Conservation (phyloP, 1,284 basidiomycete genomes). For the Malassezia slooffiae region DNA sequence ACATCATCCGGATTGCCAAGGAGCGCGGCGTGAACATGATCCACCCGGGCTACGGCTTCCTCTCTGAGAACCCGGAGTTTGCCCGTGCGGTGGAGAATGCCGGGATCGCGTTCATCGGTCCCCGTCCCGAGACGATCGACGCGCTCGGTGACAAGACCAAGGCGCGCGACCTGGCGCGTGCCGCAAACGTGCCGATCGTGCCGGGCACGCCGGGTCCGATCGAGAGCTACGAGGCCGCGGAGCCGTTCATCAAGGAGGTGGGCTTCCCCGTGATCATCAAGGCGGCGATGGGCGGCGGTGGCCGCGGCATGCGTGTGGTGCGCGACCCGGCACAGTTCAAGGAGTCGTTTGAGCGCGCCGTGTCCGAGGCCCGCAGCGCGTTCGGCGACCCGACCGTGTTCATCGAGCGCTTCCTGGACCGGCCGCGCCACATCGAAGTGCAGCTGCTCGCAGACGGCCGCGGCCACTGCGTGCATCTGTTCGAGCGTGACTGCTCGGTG, state of each 20-base stretch:
- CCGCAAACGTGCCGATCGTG: constrained; percentile 69
- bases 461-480: constrained; percentile 91
- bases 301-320: constrained; percentile 96
- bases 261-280: constrained; percentile 92
- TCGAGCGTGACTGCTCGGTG: constrained; percentile 96
- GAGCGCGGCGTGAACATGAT: constrained; percentile 99
- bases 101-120: constrained; percentile 93
- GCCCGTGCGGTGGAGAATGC: constrained; percentile 93
- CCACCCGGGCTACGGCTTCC: constrained; percentile 77
- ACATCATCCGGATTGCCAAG: constrained; percentile 60
- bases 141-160: constrained; percentile 98
- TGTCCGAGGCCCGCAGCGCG: constrained; percentile 84
- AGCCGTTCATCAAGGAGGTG: constrained; percentile 80
- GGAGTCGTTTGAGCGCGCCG: constrained; percentile 79
- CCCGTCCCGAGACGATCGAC: constrained; percentile 91
- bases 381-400: constrained; percentile 98
- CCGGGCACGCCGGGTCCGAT: constrained; percentile 95
- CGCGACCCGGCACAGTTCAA: constrained; percentile 83
- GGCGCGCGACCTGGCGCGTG: constrained; percentile 51
- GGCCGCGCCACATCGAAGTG: constrained; percentile 92
- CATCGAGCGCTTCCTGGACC: constrained; percentile 86
- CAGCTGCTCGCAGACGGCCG: constrained; percentile 80
- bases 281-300: constrained; percentile 96
- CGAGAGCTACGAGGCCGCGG: constrained; percentile 67
- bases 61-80: constrained; percentile 91